Base-by-base conservation (phyloP, 2,329 filamentous ascomycete genomes). In the Massarina eburnea region DNA sequence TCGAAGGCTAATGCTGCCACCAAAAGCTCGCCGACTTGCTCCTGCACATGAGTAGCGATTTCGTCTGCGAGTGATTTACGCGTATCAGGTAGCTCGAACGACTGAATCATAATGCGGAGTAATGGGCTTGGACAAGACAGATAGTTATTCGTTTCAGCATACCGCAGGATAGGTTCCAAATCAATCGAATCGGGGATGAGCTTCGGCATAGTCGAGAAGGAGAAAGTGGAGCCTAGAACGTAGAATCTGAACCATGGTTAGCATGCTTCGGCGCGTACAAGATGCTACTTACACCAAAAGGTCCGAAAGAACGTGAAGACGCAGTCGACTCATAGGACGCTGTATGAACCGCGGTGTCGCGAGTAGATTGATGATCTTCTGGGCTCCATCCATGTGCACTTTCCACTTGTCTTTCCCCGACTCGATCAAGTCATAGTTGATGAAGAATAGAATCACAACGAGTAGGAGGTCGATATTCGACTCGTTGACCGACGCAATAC, bases 321-420 rank as follows among this genome's bases (percentile, higher is more conserved):
- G 65, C 10, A 71, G 43, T 41, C 54, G 51, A 39, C 61, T 70
- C 58, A 69, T 69, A 2, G 59, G 54, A 14, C 49, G 51, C 20
- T 64, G 61, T 21, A 58, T 21, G 27, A 61, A 65, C 2, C 58
- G 46, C 17, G 61, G 59, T 10, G 58, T 57, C 43, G 68, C 62
- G 21, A 75, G 61, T 8, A 65, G 64, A 30, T 70, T 66, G 20
- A 79, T 68, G 17, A 79, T 63, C 43, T 70, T 72, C 51, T 74
- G 73, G n/a, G 76, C 76, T 6, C 77, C 77, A 47, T 76, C 74
- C 39, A 78, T 70, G 47, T 80, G 77, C 26, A 75, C 71, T 51
- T 72, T 78, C 76, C 77, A 80, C 26, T 76, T 72, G 9, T 75
- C 76, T 39, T 70, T 72, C 12, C 77, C 77, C 1, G 76, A 79